Base-by-base conservation (phyloP, 768 basidiomycete genomes). In the Boletus fagicola region DNA sequence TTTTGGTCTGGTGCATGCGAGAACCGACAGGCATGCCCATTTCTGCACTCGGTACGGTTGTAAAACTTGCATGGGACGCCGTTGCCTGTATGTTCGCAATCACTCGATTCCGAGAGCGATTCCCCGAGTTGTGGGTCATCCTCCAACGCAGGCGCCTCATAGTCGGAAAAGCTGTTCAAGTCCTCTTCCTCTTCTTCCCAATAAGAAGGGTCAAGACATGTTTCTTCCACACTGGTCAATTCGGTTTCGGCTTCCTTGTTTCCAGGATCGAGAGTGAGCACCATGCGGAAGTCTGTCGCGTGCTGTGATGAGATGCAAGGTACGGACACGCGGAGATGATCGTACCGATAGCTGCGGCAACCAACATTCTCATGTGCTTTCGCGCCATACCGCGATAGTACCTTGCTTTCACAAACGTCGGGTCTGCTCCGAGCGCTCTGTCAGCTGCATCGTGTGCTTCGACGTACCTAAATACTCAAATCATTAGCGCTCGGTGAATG, bases 1-100 rank as follows among this genome's bases (percentile, higher is more conserved):
- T 78, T 80, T 42, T 74, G 63, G 58, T 85, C 82, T 0, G 83
- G 82, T 0, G 81, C 79, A 64, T 86, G 83, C 20, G 77, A 81
- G 66, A 73, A 83, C 18, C 56, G 56, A 61, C 84, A 86, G 2
- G 59, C 54, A 9, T 20, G 50, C 0, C 82, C 80, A 4, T 75
- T 70, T 11, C 56, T 65, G 62, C 83, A 84, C 0, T 80, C 80
- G 18, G 75, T 72, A 56, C 79, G 82, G 54, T 86, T 85, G 64
- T 85, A 83, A 64, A 80, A 81, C 45, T 78, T 74, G 65, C 84
- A 86, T 0, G 83, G 78, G 3, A 76, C 72, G 3, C 77, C 76
- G 49, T 82, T 84, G 5, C 83, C 83, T 1, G 63, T 64, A 56
- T 83, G 83, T 39, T 73, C 70, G 57, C 75, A 83, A 60, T 85